A percentile compares a stretch with the other conserved stretches of the same genome.
phyloP scores from a whole-genome alignment of 495 filamentous ascomycete genomes.

The Neurospora sp. region DNA sequence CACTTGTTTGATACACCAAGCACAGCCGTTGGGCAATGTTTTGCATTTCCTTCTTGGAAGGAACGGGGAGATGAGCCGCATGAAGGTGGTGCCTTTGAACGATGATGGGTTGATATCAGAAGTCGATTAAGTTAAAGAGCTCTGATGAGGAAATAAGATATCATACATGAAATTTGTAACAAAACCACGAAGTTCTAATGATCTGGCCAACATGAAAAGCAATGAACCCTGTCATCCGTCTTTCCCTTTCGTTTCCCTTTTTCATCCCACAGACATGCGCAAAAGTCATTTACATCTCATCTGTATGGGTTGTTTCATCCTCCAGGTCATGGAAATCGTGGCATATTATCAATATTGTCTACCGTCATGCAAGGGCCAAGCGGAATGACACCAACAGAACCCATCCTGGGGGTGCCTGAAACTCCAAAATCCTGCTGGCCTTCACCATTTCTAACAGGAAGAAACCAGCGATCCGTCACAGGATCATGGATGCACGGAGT shows the following conservation, averaged over 20 bases:
- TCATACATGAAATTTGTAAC: background rate
- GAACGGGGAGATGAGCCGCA: background rate
- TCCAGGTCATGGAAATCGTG: background rate
- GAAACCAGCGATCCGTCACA: slow-evolving; percentile 7
- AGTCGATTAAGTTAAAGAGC: background rate
- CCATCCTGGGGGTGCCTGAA: background rate
- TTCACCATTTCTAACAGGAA: slow-evolving; percentile 1
- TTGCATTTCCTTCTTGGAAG: background rate
- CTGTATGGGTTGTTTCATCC: background rate
- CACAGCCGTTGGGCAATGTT: background rate
- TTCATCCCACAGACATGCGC: background rate
- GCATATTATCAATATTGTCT: background rate
- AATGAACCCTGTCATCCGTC: background rate
- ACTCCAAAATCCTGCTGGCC: background rate
- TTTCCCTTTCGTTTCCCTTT: background rate
- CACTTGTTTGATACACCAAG: background rate
- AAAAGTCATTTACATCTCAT: background rate
- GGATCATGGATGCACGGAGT: slow-evolving; percentile 18
- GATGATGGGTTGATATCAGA: background rate
- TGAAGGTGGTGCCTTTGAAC: background rate
- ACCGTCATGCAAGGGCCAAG: background rate
- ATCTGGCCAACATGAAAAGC: background rate
- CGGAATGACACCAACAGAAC: background rate
- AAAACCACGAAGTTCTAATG: background rate
- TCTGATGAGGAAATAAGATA: background rate